These are phyloP conservation scores for Helminthosporium solani DNA, from an alignment of 2,329 filamentous ascomycete species.

Conservation along the genomic window DNA sequence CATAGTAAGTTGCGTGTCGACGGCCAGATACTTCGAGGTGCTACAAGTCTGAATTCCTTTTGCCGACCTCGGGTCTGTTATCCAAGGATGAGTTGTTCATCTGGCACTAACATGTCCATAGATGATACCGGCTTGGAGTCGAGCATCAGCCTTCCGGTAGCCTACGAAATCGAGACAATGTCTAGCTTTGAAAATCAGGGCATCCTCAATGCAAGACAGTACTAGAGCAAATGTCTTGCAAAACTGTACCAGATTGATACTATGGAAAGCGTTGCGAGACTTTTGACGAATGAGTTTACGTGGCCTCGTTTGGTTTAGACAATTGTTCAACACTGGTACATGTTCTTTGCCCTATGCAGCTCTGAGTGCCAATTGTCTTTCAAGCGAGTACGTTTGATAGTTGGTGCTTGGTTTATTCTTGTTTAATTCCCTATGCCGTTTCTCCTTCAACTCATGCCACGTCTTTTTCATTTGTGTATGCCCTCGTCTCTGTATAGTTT, in stretches of 20 bases:
- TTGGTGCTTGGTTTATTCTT: neutral
- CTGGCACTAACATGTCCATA: constrained; percentile 16
- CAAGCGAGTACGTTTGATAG: neutral
- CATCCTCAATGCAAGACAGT: neutral
- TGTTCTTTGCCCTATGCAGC: neutral
- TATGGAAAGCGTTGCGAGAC: neutral
- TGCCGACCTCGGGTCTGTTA: neutral
- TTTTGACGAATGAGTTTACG: neutral
- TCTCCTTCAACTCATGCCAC: neutral
- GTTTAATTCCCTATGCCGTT: constrained; percentile 1
- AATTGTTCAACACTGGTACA: constrained; percentile 1
- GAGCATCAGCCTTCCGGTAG: constrained; percentile 24
- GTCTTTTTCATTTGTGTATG: neutral
- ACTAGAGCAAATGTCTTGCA: neutral
- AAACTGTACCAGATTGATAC: too few species aligned
- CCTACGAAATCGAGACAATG: neutral
- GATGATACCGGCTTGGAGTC: constrained; percentile 4
- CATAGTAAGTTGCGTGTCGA: constrained; percentile 17
- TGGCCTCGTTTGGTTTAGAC: constrained; percentile 1
- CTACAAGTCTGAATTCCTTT: constrained; percentile 5
- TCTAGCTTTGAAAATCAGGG: neutral
- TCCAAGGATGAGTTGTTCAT: too few species aligned
- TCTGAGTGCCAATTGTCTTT: neutral
- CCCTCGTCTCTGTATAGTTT: constrained; percentile 1
- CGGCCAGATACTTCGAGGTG: neutral